Evolutionary conservation across 1,284 basidiomycete genomes (phyloP).

Genomic region (Porodaedalea pini): DNA sequence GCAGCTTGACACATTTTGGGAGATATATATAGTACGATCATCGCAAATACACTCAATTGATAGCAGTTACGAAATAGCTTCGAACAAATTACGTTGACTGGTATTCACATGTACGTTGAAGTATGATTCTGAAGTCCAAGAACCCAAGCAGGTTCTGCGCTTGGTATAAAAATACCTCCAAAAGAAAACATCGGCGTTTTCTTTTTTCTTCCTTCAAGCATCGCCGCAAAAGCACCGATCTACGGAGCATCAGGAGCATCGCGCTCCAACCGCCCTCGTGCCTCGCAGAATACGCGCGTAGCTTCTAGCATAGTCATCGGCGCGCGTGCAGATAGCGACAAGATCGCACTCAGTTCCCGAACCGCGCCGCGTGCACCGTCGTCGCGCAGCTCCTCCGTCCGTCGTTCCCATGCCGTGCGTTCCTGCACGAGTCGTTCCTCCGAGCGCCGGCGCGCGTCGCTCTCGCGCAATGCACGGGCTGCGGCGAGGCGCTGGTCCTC

Average conservation of each 20-base stretch:
- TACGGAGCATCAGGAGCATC: not conserved
- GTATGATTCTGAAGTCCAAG: not conserved
- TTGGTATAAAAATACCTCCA: too few species aligned
- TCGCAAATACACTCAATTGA: too few species aligned
- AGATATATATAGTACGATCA: too few species aligned
- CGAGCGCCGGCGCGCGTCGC: constrained; percentile 7
- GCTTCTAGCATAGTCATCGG: constrained; percentile 9
- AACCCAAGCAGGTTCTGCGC: too few species aligned
- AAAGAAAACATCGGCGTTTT: constrained; percentile 1
- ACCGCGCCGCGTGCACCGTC: constrained; percentile 11
- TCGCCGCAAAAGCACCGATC: not conserved
- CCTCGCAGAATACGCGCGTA: constrained; percentile 12
- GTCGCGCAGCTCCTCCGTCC: constrained; percentile 1
- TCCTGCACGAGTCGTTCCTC: constrained; percentile 16
- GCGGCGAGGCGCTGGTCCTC: not conserved
- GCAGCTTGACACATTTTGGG: too few species aligned
- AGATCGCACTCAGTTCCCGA: constrained; percentile 8
- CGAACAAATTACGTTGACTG: not conserved
- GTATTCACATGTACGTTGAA: not conserved
- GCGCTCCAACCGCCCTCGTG: constrained; percentile 7
- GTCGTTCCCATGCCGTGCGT: constrained; percentile 5
- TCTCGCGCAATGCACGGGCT: constrained; percentile 6
- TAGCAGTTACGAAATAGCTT: not conserved
- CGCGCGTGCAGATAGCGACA: constrained; percentile 2
- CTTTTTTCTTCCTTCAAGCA: not conserved